phyloP scores from a whole-genome alignment of 345 rosid genomes.

The Euphorbia peplus region DNA sequence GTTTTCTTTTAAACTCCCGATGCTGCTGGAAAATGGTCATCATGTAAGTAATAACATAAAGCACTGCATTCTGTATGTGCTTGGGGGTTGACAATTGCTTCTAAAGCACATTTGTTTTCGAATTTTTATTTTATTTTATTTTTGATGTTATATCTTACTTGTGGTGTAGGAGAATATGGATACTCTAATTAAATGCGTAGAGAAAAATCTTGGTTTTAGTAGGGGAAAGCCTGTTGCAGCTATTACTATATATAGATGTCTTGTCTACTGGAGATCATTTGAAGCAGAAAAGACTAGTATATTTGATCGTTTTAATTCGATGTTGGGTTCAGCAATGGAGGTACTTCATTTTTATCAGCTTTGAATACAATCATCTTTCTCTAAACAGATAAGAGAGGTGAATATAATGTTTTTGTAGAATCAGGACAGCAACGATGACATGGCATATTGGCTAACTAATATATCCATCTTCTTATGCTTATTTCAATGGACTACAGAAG shows the following conservation, averaged over 20 bases:
- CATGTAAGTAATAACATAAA: slow-evolving; percentile 44
- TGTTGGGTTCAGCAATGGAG: slow-evolving; percentile 96
- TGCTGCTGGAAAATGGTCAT: slow-evolving; percentile 86
- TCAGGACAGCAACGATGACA: slow-evolving; percentile 75
- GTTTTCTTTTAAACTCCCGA: slow-evolving; percentile 24
- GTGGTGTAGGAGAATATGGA: slow-evolving; percentile 76
- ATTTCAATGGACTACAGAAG: slow-evolving; percentile 19
- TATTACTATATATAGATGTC: slow-evolving; percentile 92
- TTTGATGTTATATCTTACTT: slow-evolving; percentile 16
- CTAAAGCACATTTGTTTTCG: slow-evolving; percentile 13
- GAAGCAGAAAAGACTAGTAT: slow-evolving; percentile 93
- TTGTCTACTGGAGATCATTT: slow-evolving; percentile 93
- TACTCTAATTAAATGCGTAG: slow-evolving; percentile 67
- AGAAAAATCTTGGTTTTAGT: slow-evolving; percentile 66
- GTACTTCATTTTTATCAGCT: slow-evolving; percentile 37
- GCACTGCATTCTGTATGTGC: slow-evolving; percentile 23
- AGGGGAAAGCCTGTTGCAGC: slow-evolving; percentile 90
- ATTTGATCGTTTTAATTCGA: slow-evolving; percentile 91
- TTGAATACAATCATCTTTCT: background rate
- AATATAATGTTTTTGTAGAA: slow-evolving; percentile 39
- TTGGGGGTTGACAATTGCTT: slow-evolving; percentile 2
- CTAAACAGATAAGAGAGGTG: background rate
- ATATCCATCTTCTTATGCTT: slow-evolving; percentile 45
- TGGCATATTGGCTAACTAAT: slow-evolving; percentile 97
- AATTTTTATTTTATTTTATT: slow-evolving; percentile 18